Evolutionary conservation across 2,329 filamentous ascomycete species (phyloP).

Genomic region (Cercospora canescens): DNA sequence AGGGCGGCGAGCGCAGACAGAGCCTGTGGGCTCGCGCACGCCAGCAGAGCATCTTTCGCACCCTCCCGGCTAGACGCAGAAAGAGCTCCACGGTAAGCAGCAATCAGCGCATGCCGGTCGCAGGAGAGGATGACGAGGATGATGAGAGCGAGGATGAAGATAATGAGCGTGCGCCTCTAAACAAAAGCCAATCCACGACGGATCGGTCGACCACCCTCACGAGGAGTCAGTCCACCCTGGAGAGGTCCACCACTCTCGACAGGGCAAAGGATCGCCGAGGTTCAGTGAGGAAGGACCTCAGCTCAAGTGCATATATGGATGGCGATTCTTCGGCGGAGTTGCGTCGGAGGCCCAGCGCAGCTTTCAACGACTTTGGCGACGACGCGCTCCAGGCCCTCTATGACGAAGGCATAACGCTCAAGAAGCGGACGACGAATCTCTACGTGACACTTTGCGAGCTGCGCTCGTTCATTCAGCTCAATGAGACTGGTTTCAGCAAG

Average conservation of each 20-base stretch:
- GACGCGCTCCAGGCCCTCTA: slow-evolving; percentile 69
- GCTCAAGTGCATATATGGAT: slow-evolving; percentile 21
- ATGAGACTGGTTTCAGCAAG: slow-evolving; percentile 94
- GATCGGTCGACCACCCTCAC: slow-evolving; percentile 24
- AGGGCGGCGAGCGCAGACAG: slow-evolving; percentile 31
- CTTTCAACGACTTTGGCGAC: slow-evolving; percentile 77
- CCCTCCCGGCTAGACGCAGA: slow-evolving; percentile 45
- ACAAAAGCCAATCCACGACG: slow-evolving; percentile 35
- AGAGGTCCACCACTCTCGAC: slow-evolving; percentile 24
- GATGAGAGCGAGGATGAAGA: slow-evolving; percentile 58
- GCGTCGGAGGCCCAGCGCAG: slow-evolving; percentile 63
- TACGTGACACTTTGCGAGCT: slow-evolving; percentile 95
- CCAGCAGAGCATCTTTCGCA: slow-evolving; percentile 55
- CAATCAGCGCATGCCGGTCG: slow-evolving; percentile 49
- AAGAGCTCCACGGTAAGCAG: slow-evolving; percentile 41
- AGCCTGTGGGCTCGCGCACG: slow-evolving; percentile 35
- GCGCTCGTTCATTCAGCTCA: slow-evolving; percentile 93
- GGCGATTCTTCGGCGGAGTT: slow-evolving; percentile 37
- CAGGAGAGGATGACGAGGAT: slow-evolving; percentile 54
- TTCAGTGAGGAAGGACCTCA: slow-evolving; percentile 21
- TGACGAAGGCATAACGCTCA: slow-evolving; percentile 77
- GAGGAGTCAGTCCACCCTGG: slow-evolving; percentile 4
- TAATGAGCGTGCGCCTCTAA: slow-evolving; percentile 47
- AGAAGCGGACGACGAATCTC: slow-evolving; percentile 82
- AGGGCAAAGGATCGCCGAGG: slow-evolving; percentile 22